phyloP scores from a whole-genome alignment of 2,329 filamentous ascomycete species.

The Pseudopithomyces maydicus region DNA sequence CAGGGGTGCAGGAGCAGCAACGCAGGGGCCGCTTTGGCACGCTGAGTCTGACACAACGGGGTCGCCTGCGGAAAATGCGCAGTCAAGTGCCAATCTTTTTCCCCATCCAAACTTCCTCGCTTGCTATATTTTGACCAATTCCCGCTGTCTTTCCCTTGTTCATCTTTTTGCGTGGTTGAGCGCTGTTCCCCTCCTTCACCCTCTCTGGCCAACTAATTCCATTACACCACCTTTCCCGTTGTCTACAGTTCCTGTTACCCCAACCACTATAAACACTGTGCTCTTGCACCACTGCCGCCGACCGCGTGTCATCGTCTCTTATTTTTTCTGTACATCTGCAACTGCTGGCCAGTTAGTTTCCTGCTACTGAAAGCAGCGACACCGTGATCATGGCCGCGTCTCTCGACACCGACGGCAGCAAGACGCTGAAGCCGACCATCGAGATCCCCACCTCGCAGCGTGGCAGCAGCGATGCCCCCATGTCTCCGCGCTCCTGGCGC shows the following conservation, averaged over 20 bases:
- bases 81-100: not conserved
- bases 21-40: constrained; percentile 21
- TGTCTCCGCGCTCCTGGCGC: constrained; percentile 42
- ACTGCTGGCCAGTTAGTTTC: constrained; percentile 40
- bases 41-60: constrained; percentile 12
- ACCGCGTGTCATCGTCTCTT: not conserved
- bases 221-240: too few species aligned
- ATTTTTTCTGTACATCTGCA: constrained; percentile 3
- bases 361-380: constrained; percentile 10
- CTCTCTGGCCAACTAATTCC: too few species aligned
- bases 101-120: constrained; percentile 18
- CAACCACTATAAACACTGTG: not conserved
- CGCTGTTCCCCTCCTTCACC: not conserved
- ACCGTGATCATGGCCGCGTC: constrained; percentile 31
- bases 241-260: too few species aligned
- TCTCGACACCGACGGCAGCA: constrained; percentile 28
- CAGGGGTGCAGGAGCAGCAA: constrained; percentile 16
- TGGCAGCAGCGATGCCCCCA: constrained; percentile 22
- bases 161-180: not conserved
- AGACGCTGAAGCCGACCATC: constrained; percentile 38
- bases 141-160: not conserved
- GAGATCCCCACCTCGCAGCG: constrained; percentile 30
- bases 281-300: not conserved
- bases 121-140: constrained; percentile 19
- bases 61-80: not conserved